Conservation (phyloP, 495 filamentous ascomycete species). For the Penicillium turbatum region DNA sequence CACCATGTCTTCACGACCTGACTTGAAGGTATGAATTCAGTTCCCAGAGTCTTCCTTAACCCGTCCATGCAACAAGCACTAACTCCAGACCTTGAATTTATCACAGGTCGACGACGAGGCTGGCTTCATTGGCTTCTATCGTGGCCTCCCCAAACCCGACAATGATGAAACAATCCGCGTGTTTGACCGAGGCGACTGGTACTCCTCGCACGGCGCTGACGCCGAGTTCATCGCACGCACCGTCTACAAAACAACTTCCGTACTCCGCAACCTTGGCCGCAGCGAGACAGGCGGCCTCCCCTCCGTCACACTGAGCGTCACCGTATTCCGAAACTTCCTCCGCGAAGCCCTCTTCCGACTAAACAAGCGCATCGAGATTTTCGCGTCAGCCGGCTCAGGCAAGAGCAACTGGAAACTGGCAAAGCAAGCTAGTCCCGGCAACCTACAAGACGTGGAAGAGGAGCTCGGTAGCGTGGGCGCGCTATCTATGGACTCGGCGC, state of each 20-base stretch:
- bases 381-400: slow-evolving; percentile 57
- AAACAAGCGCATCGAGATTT: slow-evolving; percentile 88
- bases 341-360: slow-evolving; percentile 89
- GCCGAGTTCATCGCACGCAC: slow-evolving; percentile 91
- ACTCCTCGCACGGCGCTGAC: slow-evolving; percentile 89
- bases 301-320: slow-evolving; percentile 89
- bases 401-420: slow-evolving; percentile 85
- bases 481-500: slow-evolving; percentile 73
- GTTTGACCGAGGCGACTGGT: slow-evolving; percentile 93
- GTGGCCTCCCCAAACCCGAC: slow-evolving; percentile 63
- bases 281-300: slow-evolving; percentile 76
- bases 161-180: slow-evolving; percentile 68
- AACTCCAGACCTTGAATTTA: not conserved
- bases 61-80: not conserved
- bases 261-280: slow-evolving; percentile 81
- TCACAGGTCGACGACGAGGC: slow-evolving; percentile 87
- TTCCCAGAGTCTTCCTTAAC: not conserved
- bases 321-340: slow-evolving; percentile 92
- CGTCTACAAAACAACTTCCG: slow-evolving; percentile 95
- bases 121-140: slow-evolving; percentile 94
- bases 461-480: slow-evolving; percentile 67
- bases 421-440: slow-evolving; percentile 92
- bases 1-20: slow-evolving; percentile 84
- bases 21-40: slow-evolving; percentile 64
- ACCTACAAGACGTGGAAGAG: slow-evolving; percentile 95